These are phyloP conservation scores for Pichia ethanolica DNA, from an alignment of 805 yeast species.

Conservation along the genomic window DNA sequence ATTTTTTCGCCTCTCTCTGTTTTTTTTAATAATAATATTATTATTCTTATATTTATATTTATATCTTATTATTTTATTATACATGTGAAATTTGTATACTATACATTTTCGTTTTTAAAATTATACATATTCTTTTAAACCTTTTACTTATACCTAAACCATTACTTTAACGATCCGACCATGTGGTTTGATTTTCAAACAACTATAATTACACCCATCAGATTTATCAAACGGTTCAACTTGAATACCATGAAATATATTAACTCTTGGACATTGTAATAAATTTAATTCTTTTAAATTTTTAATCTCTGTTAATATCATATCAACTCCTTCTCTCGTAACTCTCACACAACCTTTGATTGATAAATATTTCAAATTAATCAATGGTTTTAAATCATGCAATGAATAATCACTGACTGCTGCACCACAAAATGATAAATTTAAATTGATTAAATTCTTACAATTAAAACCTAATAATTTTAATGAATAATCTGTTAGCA, in stretches of 20 bases:
- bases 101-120: too few relatives aligned
- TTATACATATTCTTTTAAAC: too few relatives aligned
- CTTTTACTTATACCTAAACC: conserved; percentile 23
- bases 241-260: conserved; percentile 51
- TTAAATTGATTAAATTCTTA: conserved; percentile 42
- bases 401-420: conserved; percentile 71
- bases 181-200: conserved; percentile 41
- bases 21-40: too few relatives aligned
- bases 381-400: conserved; percentile 50
- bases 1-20: too few relatives aligned
- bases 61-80: too few relatives aligned
- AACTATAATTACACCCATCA: conserved; percentile 44
- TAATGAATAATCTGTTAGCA: conserved; percentile 59
- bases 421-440: conserved; percentile 68
- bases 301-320: conserved; percentile 48
- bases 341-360: conserved; percentile 70
- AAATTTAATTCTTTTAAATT: conserved; percentile 48
- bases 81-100: too few relatives aligned
- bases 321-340: conserved; percentile 70
- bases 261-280: conserved; percentile 67
- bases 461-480: conserved; percentile 66
- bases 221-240: conserved; percentile 48
- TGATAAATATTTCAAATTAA: conserved; percentile 38
- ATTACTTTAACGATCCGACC: conserved; percentile 53
- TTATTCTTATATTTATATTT: too few relatives aligned